Percentiles rank a stretch among this genome's conserved stretches.
Evolutionary conservation across 176 grass and related monocot species (phyloP).

Genomic region (Musa schizocarpa): DNA sequence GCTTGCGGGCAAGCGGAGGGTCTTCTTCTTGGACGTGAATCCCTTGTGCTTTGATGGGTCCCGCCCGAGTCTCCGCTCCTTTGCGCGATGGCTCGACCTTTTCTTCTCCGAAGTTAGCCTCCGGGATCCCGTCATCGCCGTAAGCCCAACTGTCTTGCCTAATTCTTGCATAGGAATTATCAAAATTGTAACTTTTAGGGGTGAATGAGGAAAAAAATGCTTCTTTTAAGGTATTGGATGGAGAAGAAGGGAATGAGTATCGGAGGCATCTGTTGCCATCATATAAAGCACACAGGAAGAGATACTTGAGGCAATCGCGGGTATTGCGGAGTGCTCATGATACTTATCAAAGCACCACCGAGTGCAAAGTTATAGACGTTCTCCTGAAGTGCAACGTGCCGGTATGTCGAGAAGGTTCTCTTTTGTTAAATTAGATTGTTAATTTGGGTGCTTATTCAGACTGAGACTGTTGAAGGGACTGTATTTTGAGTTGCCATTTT

Average conservation of each 20-base stretch:
- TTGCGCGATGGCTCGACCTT: slow-evolving; percentile 59
- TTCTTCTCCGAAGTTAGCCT: slow-evolving; percentile 77
- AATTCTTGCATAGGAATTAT: background rate
- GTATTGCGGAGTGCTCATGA: slow-evolving; percentile 15
- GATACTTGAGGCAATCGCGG: background rate
- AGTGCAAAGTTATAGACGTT: slow-evolving; percentile 48
- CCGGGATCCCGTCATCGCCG: slow-evolving; percentile 59
- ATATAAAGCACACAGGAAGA: slow-evolving; percentile 56
- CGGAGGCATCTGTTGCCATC: slow-evolving; percentile 57
- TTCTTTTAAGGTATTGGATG: slow-evolving; percentile 54
- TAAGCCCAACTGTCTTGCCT: slow-evolving; percentile 16
- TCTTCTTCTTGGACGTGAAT: slow-evolving; percentile 80
- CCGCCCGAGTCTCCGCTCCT: slow-evolving; percentile 47
- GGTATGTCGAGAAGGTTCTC: slow-evolving; percentile 17
- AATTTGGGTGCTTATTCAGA: background rate
- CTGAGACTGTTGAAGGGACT: background rate
- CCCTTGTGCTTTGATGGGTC: slow-evolving; percentile 62
- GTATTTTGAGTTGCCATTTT: background rate
- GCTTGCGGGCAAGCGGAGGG: slow-evolving; percentile 20
- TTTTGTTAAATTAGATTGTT: background rate
- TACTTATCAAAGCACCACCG: slow-evolving; percentile 20
- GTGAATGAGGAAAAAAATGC: too few species aligned
- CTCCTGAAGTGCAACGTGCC: slow-evolving; percentile 59
- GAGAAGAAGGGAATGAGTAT: slow-evolving; percentile 66
- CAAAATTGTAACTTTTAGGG: background rate